phyloP scores from a whole-genome alignment of 2,329 filamentous ascomycete genomes.

The Calycina herbarum region DNA sequence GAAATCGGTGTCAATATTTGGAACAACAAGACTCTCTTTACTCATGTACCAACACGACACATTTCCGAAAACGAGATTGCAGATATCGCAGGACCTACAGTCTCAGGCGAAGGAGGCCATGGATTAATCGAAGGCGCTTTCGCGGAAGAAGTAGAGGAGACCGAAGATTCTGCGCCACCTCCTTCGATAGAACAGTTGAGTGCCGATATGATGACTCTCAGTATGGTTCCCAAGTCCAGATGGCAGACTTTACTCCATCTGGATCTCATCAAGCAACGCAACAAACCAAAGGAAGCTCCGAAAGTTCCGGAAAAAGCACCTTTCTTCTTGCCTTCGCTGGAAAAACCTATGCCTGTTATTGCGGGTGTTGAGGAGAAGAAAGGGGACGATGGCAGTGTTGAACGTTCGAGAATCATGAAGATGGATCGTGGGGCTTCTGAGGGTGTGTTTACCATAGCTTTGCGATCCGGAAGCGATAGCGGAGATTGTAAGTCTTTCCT shows the following conservation, averaged over 20 bases:
- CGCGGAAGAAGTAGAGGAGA: conserved; percentile 51
- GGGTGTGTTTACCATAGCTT: conserved; percentile 57
- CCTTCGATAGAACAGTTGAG: conserved; percentile 74
- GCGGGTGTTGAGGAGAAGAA: conserved; percentile 32
- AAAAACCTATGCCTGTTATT: conserved; percentile 33
- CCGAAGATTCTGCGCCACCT: conserved; percentile 55
- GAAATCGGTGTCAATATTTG: conserved; percentile 89
- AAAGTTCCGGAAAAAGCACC: conserved; percentile 93
- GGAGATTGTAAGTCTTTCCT: conserved; percentile 58
- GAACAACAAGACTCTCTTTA: conserved; percentile 92
- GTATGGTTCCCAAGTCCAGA: conserved; percentile 81
- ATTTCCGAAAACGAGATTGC: conserved; percentile 76
- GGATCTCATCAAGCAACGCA: conserved; percentile 85
- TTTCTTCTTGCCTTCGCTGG: conserved; percentile 82
- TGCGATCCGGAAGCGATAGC: conserved; percentile 53
- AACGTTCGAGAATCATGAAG: conserved; percentile 68
- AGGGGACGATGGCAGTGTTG: conserved; percentile 42
- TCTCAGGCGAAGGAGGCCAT: conserved; percentile 78
- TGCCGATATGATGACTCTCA: conserved; percentile 81
- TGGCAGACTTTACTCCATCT: conserved; percentile 96
- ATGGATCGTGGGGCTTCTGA: conserved; percentile 60
- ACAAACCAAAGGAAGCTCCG: conserved; percentile 89
- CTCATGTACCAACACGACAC: conserved; percentile 80
- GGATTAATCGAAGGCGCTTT: conserved; percentile 77
- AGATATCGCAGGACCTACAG: conserved; percentile 66